Conservation (phyloP, 495 filamentous ascomycete species). For the Penicillium cosmopolitanum region DNA sequence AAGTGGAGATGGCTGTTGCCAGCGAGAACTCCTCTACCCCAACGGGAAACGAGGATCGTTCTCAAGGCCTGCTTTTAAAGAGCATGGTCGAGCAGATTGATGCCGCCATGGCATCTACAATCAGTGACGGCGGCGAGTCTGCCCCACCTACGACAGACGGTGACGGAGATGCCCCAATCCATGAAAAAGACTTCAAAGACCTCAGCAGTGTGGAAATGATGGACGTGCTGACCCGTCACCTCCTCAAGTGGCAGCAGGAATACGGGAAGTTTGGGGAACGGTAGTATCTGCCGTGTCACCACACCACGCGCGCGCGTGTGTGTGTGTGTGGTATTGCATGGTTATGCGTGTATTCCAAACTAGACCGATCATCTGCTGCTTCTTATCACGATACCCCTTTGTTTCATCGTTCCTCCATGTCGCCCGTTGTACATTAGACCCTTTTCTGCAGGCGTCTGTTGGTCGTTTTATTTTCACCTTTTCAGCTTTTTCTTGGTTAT, state of each 20-base stretch:
- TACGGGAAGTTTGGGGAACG: constrained; percentile 59
- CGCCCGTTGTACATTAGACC: constrained; percentile 32
- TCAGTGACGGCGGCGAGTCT: constrained; percentile 36
- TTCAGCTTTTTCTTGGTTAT: constrained; percentile 7
- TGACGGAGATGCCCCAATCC: constrained; percentile 29
- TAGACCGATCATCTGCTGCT: constrained; percentile 18
- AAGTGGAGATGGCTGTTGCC: constrained; percentile 78
- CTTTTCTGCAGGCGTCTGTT: constrained; percentile 16
- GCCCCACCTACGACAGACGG: constrained; percentile 35
- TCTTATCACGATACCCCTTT: constrained; percentile 34
- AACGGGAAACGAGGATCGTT: constrained; percentile 38
- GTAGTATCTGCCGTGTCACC: constrained; percentile 31
- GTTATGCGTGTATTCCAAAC: constrained; percentile 2
- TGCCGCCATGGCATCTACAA: constrained; percentile 27
- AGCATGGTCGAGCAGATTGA: constrained; percentile 44
- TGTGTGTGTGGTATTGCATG: constrained; percentile 7
- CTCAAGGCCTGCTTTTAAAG: constrained; percentile 41
- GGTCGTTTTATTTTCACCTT: constrained; percentile 8
- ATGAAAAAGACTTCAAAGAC: constrained; percentile 64
- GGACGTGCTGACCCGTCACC: constrained; percentile 73
- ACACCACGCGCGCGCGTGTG: constrained; percentile 12
- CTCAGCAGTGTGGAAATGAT: constrained; percentile 79
- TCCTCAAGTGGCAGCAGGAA: constrained; percentile 78
- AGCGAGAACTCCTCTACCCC: constrained; percentile 45
- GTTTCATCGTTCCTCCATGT: constrained; percentile 19